phyloP scores from a whole-genome alignment of 164 flowering plant genomes.

The Echeveria elegans region DNA sequence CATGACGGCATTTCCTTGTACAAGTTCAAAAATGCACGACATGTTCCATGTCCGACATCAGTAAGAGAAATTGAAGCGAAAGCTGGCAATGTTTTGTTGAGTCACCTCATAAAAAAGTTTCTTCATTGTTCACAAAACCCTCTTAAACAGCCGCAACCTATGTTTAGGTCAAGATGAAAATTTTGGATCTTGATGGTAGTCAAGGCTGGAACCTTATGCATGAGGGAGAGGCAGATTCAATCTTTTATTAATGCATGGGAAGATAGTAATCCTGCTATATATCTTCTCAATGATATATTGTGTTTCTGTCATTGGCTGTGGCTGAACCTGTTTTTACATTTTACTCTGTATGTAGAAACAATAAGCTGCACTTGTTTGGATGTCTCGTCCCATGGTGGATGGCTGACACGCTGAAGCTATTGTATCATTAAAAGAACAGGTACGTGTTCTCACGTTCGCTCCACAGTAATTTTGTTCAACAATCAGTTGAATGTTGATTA shows the following conservation, averaged over 20 bases:
- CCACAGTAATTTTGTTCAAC: background rate
- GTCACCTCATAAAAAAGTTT: slow-evolving; percentile 14
- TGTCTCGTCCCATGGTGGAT: slow-evolving; percentile 68
- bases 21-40: slow-evolving; percentile 87
- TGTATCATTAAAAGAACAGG: slow-evolving; percentile 66
- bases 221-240: slow-evolving; percentile 94
- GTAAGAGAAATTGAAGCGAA: slow-evolving; percentile 41
- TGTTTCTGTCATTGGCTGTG: background rate
- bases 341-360: slow-evolving; percentile 56
- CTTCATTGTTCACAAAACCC: background rate
- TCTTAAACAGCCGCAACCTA: background rate
- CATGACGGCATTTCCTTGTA: slow-evolving; percentile 86
- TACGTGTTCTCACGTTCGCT: slow-evolving; percentile 18
- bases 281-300: background rate
- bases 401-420: slow-evolving; percentile 46
- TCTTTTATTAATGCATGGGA: background rate
- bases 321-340: background rate
- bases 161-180: slow-evolving; percentile 50
- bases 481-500: background rate
- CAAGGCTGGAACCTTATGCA: slow-evolving; percentile 54
- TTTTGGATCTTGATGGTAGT: slow-evolving; percentile 54
- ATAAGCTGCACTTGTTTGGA: slow-evolving; percentile 95
- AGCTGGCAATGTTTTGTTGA: slow-evolving; percentile 50
- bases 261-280: background rate
- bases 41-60: slow-evolving; percentile 36